phyloP scores from a whole-genome alignment of 805 yeast genomes.

The Isabelozyma gotoi region DNA sequence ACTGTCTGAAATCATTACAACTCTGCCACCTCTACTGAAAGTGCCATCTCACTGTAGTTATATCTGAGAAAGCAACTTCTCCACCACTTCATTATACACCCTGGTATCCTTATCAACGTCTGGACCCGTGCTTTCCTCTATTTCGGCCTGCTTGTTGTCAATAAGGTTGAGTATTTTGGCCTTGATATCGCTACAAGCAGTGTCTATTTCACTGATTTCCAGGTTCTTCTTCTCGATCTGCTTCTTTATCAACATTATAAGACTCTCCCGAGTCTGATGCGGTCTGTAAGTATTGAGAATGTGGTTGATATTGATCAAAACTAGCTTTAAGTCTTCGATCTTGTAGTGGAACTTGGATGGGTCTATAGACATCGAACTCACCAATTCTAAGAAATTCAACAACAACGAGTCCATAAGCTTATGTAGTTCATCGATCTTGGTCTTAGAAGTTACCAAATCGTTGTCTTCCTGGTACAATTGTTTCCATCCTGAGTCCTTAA shows the following conservation, averaged over 20 bases:
- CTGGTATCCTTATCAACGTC: not conserved
- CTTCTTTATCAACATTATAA: conserved; percentile 69
- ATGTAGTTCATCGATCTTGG: conserved; percentile 72
- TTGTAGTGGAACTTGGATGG: conserved; percentile 63
- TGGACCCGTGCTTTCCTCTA: not conserved
- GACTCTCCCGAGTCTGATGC: conserved; percentile 89
- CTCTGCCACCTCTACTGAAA: not conserved
- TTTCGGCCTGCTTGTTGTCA: conserved; percentile 3
- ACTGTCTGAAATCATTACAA: too few relatives aligned
- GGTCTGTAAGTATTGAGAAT: conserved; percentile 89
- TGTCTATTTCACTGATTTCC: conserved; percentile 50
- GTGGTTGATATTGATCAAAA: conserved; percentile 88
- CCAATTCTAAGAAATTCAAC: conserved; percentile 76
- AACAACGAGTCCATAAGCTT: conserved; percentile 76
- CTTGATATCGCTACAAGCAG: conserved; percentile 40
- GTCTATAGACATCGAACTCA: conserved; percentile 71
- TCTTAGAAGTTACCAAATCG: conserved; percentile 31
- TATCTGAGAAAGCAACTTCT: conserved; percentile 1
- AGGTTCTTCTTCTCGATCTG: conserved; percentile 63
- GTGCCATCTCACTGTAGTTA: conserved; percentile 1
- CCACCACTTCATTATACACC: conserved; percentile 3
- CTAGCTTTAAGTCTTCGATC: conserved; percentile 75
- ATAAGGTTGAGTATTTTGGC: conserved; percentile 26
- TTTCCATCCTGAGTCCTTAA: conserved; percentile 72
- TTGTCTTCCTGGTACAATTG: conserved; percentile 60